Evolutionary conservation across 2,329 filamentous ascomycete genomes (phyloP).

Genomic region (Talaromyces islandicus): DNA sequence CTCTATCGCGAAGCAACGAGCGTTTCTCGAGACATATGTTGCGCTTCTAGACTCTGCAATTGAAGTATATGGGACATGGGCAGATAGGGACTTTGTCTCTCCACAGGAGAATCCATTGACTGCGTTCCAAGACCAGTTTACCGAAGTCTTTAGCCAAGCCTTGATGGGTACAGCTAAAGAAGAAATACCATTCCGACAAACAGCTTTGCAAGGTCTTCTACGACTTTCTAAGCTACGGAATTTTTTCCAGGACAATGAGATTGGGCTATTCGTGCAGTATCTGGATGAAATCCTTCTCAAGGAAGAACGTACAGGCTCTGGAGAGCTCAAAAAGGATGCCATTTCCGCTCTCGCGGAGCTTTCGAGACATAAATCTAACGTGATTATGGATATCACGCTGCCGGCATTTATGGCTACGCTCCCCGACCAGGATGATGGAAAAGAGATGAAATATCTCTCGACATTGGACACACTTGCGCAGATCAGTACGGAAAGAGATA

Average conservation of each 20-base stretch:
- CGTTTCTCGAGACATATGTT: constrained; percentile 56
- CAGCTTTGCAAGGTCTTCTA: constrained; percentile 43
- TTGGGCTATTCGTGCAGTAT: constrained; percentile 50
- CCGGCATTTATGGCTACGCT: constrained; percentile 61
- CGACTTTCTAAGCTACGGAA: constrained; percentile 40
- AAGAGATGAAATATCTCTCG: constrained; percentile 43
- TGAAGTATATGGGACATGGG: constrained; percentile 52
- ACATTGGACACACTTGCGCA: constrained; percentile 60
- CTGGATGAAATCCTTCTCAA: constrained; percentile 57
- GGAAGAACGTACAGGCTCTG: constrained; percentile 51
- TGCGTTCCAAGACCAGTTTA: constrained; percentile 46
- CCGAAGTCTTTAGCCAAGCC: constrained; percentile 50
- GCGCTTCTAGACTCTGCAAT: constrained; percentile 54
- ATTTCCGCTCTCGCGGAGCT: constrained; percentile 55
- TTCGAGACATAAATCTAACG: constrained; percentile 55
- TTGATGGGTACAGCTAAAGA: constrained; percentile 48
- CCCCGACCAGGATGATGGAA: constrained; percentile 50
- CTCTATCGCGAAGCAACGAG: constrained; percentile 57
- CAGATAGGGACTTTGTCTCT: constrained; percentile 31
- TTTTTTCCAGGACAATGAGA: constrained; percentile 47
- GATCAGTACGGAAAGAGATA: constrained; percentile 55
- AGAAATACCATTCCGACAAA: constrained; percentile 45
- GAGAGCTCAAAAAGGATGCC: constrained; percentile 54
- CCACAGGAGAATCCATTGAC: constrained; percentile 38
- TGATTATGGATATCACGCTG: constrained; percentile 60